Evolutionary conservation across 805 yeast species (phyloP).

Genomic region (Nematodospora valgi): DNA sequence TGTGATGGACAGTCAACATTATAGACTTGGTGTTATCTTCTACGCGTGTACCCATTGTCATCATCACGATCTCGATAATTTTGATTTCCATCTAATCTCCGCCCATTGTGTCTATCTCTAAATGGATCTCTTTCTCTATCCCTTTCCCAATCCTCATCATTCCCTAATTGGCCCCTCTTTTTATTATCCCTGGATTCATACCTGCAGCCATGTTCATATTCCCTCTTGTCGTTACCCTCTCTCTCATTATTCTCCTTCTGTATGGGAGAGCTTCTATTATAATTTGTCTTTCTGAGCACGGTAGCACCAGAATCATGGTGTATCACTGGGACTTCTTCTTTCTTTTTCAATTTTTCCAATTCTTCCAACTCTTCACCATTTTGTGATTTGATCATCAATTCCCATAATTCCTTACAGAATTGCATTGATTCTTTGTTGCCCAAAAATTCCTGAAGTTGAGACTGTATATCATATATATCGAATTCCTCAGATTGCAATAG

Average conservation of each 20-base stretch:
- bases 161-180: not conserved
- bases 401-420: slow-evolving; percentile 46
- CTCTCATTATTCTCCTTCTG: slow-evolving; percentile 1
- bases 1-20: no score
- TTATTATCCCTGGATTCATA: no score
- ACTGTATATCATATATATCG: slow-evolving; percentile 37
- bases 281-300: slow-evolving; percentile 27
- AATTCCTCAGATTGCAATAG: slow-evolving; percentile 23
- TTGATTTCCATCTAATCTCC: not conserved
- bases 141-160: slow-evolving; percentile 3
- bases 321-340: no score
- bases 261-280: slow-evolving; percentile 19
- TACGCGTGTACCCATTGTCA: no score
- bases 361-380: not conserved
- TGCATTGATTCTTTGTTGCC: slow-evolving; percentile 34
- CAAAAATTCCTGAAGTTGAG: slow-evolving; percentile 45
- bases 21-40: no score
- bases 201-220: not conserved
- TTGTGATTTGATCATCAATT: slow-evolving; percentile 41
- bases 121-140: slow-evolving; percentile 11
- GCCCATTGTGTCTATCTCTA: slow-evolving; percentile 1
- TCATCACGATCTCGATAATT: not conserved
- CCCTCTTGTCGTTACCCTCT: not conserved
- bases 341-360: not conserved
- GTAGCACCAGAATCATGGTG: no score